Evolutionary conservation across 257 asterid species (phyloP).

Genomic region (Solanum piurae): DNA sequence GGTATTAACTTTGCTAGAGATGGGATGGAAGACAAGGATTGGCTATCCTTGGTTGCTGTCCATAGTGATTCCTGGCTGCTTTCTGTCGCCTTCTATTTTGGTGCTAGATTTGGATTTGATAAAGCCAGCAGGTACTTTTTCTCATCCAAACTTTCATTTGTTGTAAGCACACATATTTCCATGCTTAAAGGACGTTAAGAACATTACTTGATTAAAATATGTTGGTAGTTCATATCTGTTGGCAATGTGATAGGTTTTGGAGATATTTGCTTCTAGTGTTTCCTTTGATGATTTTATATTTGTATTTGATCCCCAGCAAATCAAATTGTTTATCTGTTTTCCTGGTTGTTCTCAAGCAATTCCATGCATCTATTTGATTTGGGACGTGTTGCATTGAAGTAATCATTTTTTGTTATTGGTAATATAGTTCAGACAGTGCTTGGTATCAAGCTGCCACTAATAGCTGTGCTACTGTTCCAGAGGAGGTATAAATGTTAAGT

Average conservation of each 20-base stretch:
- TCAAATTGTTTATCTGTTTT: neutral
- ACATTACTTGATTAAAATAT: neutral
- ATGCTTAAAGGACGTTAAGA: neutral
- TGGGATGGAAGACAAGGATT: constrained; percentile 54
- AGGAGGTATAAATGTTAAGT: neutral
- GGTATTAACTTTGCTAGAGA: constrained; percentile 65
- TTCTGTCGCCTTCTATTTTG: constrained; percentile 44
- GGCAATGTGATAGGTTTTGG: neutral
- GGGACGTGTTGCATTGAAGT: neutral
- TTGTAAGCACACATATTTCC: neutral
- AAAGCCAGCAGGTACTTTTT: constrained; percentile 39
- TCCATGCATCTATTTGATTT: neutral
- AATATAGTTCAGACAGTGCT: neutral
- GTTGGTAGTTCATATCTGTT: neutral
- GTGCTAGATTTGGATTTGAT: constrained; percentile 51
- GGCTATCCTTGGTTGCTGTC: constrained; percentile 54
- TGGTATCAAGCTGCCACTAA: neutral
- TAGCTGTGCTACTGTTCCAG: neutral
- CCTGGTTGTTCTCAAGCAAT: neutral
- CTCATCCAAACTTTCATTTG: neutral
- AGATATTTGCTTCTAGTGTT: neutral
- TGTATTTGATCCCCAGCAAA: neutral
- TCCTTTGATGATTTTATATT: neutral
- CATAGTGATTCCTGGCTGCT: constrained; percentile 67
- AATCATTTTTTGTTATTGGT: neutral